phyloP scores from a whole-genome alignment of 192 early-diverging fungal species.

The Umbelopsis ramanniana region DNA sequence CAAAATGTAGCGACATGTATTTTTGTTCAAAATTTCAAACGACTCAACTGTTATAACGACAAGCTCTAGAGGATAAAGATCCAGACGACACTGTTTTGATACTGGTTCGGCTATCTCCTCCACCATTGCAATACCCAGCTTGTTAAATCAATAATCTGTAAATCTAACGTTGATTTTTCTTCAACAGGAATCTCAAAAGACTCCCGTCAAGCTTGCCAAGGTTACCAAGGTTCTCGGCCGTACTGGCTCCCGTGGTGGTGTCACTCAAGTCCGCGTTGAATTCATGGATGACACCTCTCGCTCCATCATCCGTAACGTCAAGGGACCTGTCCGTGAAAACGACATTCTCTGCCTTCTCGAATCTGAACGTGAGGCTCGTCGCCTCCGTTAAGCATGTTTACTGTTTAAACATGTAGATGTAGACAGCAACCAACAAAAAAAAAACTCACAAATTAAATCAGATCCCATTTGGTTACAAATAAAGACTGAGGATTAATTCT shows the following conservation, averaged over 20 bases:
- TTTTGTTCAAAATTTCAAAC: no score
- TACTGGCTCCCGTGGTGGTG: conserved; percentile 99
- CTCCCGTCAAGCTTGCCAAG: conserved; percentile 85
- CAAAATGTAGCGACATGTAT: neutral
- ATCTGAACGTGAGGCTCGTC: conserved; percentile 98
- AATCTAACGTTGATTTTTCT: neutral
- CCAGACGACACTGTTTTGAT: no score
- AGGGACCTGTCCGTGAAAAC: conserved; percentile 97
- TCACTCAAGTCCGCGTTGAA: conserved; percentile 99
- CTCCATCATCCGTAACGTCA: conserved; percentile 99
- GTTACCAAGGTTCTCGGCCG: conserved; percentile 98
- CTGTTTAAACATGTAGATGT: conserved; percentile 7
- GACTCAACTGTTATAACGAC: no score
- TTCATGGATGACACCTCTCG: conserved; percentile 95
- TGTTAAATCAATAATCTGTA: neutral
- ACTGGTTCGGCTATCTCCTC: neutral
- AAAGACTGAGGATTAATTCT: conserved; percentile 25
- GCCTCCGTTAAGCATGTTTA: conserved; percentile 81
- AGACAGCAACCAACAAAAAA: conserved; percentile 9
- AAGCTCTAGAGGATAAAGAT: no score
- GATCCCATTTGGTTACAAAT: conserved; percentile 26
- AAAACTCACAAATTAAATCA: conserved; percentile 4
- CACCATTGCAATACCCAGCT: neutral
- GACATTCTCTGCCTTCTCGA: conserved; percentile 96
- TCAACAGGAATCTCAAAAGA: conserved; percentile 44